Percentiles rank a stretch among this genome's conserved stretches.
These are phyloP conservation scores for Rhodotorula mucilaginosa DNA, from an alignment of 1,284 basidiomycete genomes.

Conservation along the genomic window DNA sequence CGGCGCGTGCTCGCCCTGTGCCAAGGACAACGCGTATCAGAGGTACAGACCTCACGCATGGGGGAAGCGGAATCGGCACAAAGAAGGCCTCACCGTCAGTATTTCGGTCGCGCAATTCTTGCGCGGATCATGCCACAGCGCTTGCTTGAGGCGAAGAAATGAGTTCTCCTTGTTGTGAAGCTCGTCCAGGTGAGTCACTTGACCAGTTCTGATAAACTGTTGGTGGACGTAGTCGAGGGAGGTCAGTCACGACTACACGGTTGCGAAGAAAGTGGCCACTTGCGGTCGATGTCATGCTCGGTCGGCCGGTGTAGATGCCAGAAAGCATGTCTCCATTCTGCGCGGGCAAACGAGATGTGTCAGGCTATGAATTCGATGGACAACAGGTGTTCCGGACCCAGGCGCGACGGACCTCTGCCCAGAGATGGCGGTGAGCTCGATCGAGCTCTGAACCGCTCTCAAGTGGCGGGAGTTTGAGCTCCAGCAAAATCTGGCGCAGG, in stretches of 20 bases:
- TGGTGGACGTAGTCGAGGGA: background rate
- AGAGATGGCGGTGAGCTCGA: background rate
- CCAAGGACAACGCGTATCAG: no score
- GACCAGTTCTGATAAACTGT: background rate
- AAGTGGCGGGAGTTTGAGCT: background rate
- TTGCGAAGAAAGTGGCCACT: background rate
- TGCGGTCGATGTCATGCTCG: background rate
- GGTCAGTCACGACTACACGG: background rate
- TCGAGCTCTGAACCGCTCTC: background rate
- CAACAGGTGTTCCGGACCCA: no score
- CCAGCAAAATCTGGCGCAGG: background rate
- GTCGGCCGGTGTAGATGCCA: background rate
- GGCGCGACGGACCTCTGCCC: background rate
- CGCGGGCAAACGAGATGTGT: background rate
- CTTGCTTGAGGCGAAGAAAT: background rate
- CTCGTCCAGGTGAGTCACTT: background rate
- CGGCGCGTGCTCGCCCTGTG: no score
- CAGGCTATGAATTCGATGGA: background rate
- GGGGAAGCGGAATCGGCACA: background rate
- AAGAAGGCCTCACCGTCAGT: background rate
- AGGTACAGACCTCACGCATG: no score
- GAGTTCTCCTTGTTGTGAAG: background rate
- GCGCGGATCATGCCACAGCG: background rate
- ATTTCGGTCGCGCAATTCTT: background rate
- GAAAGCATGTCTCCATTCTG: background rate